A percentile compares a stretch with the other conserved stretches of the same genome.
Evolutionary conservation across 139 green algal species (phyloP).

Genomic region (Protoeuglena noctilucae): DNA sequence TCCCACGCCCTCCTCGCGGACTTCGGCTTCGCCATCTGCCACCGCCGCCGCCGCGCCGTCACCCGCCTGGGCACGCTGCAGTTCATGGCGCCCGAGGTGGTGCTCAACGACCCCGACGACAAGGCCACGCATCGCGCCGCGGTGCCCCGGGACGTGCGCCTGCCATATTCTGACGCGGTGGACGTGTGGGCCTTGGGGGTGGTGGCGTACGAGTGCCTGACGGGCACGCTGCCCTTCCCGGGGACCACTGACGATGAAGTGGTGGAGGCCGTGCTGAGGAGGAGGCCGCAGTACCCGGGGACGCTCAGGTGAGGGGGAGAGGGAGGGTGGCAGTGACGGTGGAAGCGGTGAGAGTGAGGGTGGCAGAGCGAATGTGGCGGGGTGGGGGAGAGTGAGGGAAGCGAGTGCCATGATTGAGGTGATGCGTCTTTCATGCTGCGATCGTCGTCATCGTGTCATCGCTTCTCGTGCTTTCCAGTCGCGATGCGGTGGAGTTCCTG

Average conservation of each 20-base stretch:
- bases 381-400: too few relatives aligned
- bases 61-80: neutral
- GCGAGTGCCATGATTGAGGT: too few relatives aligned
- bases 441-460: too few relatives aligned
- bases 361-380: too few relatives aligned
- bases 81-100: neutral
- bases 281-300: too few relatives aligned
- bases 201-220: neutral
- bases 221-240: neutral
- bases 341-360: too few relatives aligned
- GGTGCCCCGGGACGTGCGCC: neutral
- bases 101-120: neutral
- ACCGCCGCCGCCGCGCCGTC: neutral
- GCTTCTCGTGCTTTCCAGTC: too few relatives aligned
- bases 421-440: too few relatives aligned
- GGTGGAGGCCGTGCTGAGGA: neutral
- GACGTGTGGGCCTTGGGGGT: neutral
- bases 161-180: neutral
- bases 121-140: neutral
- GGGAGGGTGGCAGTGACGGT: too few relatives aligned
- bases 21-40: neutral
- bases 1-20: neutral
- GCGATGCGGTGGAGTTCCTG: too few relatives aligned
- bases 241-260: neutral
- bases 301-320: too few relatives aligned